phyloP scores from a whole-genome alignment of 352 stramenopile species.

The Halophytophthora batemanensis region DNA sequence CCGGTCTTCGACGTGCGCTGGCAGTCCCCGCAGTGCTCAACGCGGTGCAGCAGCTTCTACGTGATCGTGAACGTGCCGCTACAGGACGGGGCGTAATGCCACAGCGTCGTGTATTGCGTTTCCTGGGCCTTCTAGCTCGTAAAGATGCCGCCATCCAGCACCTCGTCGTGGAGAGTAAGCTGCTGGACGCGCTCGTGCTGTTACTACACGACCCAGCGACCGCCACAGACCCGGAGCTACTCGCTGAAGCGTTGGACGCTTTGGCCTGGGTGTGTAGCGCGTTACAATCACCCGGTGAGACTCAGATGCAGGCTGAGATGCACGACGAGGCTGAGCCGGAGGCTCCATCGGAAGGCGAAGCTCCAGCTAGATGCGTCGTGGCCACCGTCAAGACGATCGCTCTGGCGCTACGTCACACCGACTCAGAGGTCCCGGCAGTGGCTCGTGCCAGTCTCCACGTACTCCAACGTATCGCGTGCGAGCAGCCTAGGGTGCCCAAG shows the following conservation, averaged over 20 bases:
- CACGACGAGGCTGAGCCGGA: conserved; percentile 16
- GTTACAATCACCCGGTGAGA: conserved; percentile 9
- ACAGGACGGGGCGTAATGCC: conserved; percentile 12
- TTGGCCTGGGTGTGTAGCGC: conserved; percentile 55
- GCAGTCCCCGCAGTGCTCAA: conserved; percentile 45
- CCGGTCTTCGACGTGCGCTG: conserved; percentile 28
- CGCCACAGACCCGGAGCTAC: conserved; percentile 28
- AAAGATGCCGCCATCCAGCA: conserved; percentile 48
- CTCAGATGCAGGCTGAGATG: conserved; percentile 22
- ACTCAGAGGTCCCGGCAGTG: conserved; percentile 30
- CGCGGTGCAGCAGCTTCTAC: conserved; percentile 32
- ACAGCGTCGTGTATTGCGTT: conserved; percentile 38
- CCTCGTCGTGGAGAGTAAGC: conserved; percentile 45
- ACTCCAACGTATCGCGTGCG: conserved; percentile 44
- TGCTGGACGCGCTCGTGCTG: conserved; percentile 45
- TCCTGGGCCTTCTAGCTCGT: conserved; percentile 39
- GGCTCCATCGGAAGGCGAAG: conserved; percentile 14
- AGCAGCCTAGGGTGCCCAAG: conserved; percentile 30
- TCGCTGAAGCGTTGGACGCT: conserved; percentile 45
- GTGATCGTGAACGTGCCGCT: conserved; percentile 25
- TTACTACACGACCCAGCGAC: conserved; percentile 49
- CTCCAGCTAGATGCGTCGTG: conserved; percentile 34
- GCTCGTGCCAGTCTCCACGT: conserved; percentile 48
- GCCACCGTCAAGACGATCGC: conserved; percentile 51
- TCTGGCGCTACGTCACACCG: conserved; percentile 36